Base-by-base conservation (phyloP, 73 alveolate genomes). In the Durusdinium trenchii region DNA sequence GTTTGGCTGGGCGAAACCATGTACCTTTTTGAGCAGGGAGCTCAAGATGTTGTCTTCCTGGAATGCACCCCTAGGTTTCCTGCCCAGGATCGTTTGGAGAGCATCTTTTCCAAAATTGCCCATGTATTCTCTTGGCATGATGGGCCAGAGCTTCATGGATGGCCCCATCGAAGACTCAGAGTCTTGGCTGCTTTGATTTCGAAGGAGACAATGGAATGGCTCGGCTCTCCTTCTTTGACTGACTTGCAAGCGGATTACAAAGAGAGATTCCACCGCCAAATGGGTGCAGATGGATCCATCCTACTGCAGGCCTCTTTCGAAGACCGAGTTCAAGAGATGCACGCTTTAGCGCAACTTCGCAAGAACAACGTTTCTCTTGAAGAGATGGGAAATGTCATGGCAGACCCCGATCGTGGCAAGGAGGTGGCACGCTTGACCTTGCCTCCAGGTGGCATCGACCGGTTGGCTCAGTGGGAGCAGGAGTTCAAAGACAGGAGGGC, bases 61-160 rank as follows among this genome's bases (percentile, higher is more conserved):
- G 94, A 83, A 46, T 83, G 94, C 45, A 83, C 94, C 45, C 94
- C 94, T 20, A 36, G 94, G 50, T 83, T 83, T 40, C 94, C 94
- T 20, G 94, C 94, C 9, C 75, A 48, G 73, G 75, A 83, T 5
- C 42, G 73, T 14, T 83, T 83, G 75, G 35, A 26, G 45, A 28
- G 47, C 50, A 40, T 83, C 18, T 35, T 83, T 46, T 45, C 48
- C 32, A 73, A 45, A 42, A 16, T 28, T 48, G 67, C 51, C 12
- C 18, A 28, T 32, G 73, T 83, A 18, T 46, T 83, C 2, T 42
- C 94, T 2, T 48, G 67, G 76, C 42, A 23, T 2, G 67, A 48
- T 83, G 94, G 94, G 20, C 94, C 94, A 12, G 94, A 83, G 73
- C 38, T 35, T 35, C 73, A 48, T 32, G 94, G 94, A 16, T 83